A percentile compares a stretch with the other conserved stretches of the same genome.
phyloP scores from a whole-genome alignment of 2,329 filamentous ascomycete genomes.

The Daldinia sp. region DNA sequence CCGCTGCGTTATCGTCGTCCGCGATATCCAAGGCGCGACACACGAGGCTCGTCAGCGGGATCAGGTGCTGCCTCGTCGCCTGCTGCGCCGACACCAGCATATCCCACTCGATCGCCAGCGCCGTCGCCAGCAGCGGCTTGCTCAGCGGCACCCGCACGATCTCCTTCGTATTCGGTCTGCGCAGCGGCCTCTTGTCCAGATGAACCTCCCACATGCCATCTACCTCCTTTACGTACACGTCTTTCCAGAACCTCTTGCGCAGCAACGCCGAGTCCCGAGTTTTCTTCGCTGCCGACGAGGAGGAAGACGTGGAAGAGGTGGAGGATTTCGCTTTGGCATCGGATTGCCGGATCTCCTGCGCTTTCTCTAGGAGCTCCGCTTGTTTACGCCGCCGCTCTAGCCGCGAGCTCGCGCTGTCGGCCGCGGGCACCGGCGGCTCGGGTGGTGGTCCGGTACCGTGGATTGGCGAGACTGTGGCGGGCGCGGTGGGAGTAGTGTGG shows the following conservation, averaged over 20 bases:
- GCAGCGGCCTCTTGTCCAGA: conserved; percentile 83
- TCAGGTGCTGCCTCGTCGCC: conserved; percentile 85
- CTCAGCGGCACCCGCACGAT: conserved; percentile 77
- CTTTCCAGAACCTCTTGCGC: conserved; percentile 88
- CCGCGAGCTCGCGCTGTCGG: conserved; percentile 54
- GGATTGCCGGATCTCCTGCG: conserved; percentile 60
- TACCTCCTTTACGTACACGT: conserved; percentile 77
- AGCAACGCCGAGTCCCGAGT: conserved; percentile 45
- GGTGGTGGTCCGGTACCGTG: conserved; percentile 71
- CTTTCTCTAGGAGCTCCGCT: conserved; percentile 66
- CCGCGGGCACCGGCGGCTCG: conserved; percentile 62
- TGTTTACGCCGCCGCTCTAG: conserved; percentile 66
- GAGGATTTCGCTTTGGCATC: conserved; percentile 26
- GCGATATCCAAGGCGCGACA: conserved; percentile 87
- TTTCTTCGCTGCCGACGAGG: conserved; percentile 2
- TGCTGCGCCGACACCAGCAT: conserved; percentile 83
- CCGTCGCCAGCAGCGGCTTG: conserved; percentile 85
- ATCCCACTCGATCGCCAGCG: conserved; percentile 95
- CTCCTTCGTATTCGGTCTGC: conserved; percentile 78
- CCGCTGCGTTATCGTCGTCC: conserved; percentile 67
- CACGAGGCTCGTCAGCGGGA: conserved; percentile 87
- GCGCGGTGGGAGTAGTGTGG: conserved; percentile 52
- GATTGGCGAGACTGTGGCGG: conserved; percentile 64
- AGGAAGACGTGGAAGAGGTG: too few relatives aligned
- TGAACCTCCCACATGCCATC: conserved; percentile 73